Base-by-base conservation (phyloP, 371 early-diverging fungal genomes). In the Mucor piriformis region DNA sequence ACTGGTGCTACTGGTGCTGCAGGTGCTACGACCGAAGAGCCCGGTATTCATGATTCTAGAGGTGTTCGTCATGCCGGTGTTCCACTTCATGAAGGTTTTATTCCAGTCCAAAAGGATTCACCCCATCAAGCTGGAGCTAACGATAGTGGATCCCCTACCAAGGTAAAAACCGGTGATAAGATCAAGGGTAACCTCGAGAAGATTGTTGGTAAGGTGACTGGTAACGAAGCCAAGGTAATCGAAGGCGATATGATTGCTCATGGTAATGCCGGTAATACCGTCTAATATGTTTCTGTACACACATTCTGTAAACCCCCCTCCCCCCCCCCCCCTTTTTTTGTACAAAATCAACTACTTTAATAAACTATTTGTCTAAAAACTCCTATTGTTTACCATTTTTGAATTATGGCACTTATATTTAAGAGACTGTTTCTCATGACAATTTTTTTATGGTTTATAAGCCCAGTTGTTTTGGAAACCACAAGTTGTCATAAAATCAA, bases 171-270 rank as follows among this genome's bases (percentile, higher is more conserved):
- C 18, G 59, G 61, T 61, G 69, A 69, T 18, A 69, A 69, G 65
- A 54, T 69, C 38, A 69, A 69, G 62, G 69, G 69, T 42, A 64
- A 61, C 18, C 40, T 71, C 3, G 64, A 67, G 44, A 71, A 67
- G 50, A 25, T 67, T 6, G 65, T 63, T 52, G 72, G 72, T 34
- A 71, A 71, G 59, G 32, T 71, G 35, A 57, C 61, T 34, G 68
- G 68, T 40, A 59, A 71, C n/a, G 61, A 63, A 47, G 55, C 53
- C 37, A 64, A 64, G 57, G 61, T 67, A 4, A 49, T 50, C n/a
- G 37, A 64, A 29, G 72, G 68, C 25, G 68, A 67, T 16, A 56
- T 61, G 23, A 25, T 57, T 32, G 65, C 69, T 34, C 50, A 53
- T 46, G 69, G 69, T 34, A 64, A 54, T 20, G 23, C 53, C 38